Evolutionary conservation across 2,329 filamentous ascomycete species (phyloP).

Genomic region (Alternaria sp.): DNA sequence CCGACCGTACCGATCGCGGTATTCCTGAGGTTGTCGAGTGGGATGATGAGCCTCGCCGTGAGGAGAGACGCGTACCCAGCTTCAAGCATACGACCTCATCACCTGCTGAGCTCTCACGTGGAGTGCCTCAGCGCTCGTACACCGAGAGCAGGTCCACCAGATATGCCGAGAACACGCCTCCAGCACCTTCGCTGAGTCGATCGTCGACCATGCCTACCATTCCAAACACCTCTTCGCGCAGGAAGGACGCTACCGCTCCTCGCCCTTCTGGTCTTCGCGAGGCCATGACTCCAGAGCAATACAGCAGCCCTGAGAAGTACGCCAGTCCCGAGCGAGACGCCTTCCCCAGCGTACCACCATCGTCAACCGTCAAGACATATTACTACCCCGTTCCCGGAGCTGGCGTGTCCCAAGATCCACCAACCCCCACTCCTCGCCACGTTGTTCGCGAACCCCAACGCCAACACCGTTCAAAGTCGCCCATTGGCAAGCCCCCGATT

Average conservation of each 20-base stretch:
- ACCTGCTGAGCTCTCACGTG: conserved; percentile 35
- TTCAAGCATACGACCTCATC: conserved; percentile 50
- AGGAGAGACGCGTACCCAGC: conserved; percentile 33
- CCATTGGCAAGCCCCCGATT: conserved; percentile 41
- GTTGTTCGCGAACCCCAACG: conserved; percentile 41
- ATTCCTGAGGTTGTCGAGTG: conserved; percentile 43
- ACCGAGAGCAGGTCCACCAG: conserved; percentile 30
- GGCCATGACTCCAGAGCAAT: conserved; percentile 32
- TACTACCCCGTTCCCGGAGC: conserved; percentile 35
- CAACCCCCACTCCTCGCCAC: conserved; percentile 36
- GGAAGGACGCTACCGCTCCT: conserved; percentile 28
- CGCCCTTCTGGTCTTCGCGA: conserved; percentile 42
- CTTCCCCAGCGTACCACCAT: conserved; percentile 31
- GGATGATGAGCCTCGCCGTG: conserved; percentile 28
- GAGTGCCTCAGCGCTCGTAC: conserved; percentile 39
- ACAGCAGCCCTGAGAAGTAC: not conserved
- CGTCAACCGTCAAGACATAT: conserved; percentile 26
- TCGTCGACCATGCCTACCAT: conserved; percentile 52
- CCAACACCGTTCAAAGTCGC: conserved; percentile 36
- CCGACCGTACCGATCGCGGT: conserved; percentile 38
- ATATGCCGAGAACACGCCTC: conserved; percentile 41
- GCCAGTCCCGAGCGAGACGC: conserved; percentile 23
- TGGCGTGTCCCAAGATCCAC: conserved; percentile 32
- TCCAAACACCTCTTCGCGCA: conserved; percentile 31
- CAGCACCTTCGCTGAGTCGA: conserved; percentile 46